Base-by-base conservation (phyloP, 257 asterid genomes). In the Ocimum tenuiflorum region DNA sequence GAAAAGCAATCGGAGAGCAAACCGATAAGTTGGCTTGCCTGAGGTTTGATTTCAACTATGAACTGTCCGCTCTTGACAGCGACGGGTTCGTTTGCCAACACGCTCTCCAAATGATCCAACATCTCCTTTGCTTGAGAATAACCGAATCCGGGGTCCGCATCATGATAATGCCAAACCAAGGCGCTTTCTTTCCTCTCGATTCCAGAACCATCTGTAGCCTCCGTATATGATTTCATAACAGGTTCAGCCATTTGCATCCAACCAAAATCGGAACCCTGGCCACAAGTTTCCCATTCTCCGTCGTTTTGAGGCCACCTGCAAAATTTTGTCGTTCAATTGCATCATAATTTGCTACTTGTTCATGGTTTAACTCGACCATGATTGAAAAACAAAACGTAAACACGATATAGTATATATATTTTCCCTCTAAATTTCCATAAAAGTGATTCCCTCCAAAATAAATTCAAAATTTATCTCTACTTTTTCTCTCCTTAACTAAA, bases 201-300 rank as follows among this genome's bases (percentile, higher is more conserved):
- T 67, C 79, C 83, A 57, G 95, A 90, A 62, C 97, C 97, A 81
- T 90, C 97, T 7, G 97, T 90, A 41, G 97, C 79, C 76, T 90
- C 97, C 0, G 97, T 87, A 66, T 90, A 90, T 53, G 91, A 84
- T 75, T 79, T 83, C 97, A 90, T 90, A 41, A 90, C 91, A n/a
- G 97, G 95, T 71, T 90, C 95, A 29, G 94, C 97, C 74, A 83
- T 83, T 65, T 82, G 79, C 94, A 90, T 87, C 97, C 97, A 90
- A 62, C 91, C 90, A 78, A 85, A 90, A 36, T 85, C 97, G 73
- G 91, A 75, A 77, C 76, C 69, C 71, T 80, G 94, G 8, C 86
- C 73, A 36, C 77, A 79, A 23, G 79, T 79, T 72, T 90, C 95
- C 97, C 97, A 90, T 46, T 87, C 91, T 61, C 4, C 31, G 31